Percentiles rank a stretch among this genome's conserved stretches.
Conservation (phyloP, 2,329 filamentous ascomycete genomes). For the Plectosphaerella sp. region DNA sequence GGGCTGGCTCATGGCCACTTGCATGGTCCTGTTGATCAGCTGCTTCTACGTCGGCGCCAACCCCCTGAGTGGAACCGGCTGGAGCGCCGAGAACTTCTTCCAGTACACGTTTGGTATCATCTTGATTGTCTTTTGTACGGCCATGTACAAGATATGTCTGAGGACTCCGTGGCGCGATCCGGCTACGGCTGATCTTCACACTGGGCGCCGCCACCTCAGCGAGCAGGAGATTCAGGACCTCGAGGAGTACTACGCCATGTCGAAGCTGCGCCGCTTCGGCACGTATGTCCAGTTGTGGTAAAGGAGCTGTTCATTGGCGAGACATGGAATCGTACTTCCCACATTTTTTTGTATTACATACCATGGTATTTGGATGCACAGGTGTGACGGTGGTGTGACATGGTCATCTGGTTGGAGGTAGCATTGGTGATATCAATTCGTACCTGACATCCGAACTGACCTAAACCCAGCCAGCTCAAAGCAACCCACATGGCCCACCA, state of each 20-base stretch:
- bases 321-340: no score
- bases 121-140: neutral
- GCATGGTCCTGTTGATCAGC: neutral
- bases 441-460: no score
- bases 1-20: neutral
- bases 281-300: slow-evolving; percentile 1
- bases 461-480: no score
- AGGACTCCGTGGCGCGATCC: slow-evolving; percentile 1
- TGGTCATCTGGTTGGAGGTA: no score
- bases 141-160: neutral
- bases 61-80: neutral
- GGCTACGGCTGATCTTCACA: neutral
- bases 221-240: neutral
- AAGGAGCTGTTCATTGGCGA: neutral
- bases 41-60: neutral
- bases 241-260: slow-evolving; percentile 1
- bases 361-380: no score
- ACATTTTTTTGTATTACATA: no score
- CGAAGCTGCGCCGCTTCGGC: neutral
- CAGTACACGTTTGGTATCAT: slow-evolving; percentile 1
- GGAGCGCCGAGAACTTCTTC: slow-evolving; percentile 1
- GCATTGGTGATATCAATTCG: no score
- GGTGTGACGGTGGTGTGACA: no score
- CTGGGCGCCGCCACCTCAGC: neutral
- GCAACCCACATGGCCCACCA: no score